Evolutionary conservation across 192 early-diverging fungal species (phyloP).

Genomic region (Entomortierella parvispora): DNA sequence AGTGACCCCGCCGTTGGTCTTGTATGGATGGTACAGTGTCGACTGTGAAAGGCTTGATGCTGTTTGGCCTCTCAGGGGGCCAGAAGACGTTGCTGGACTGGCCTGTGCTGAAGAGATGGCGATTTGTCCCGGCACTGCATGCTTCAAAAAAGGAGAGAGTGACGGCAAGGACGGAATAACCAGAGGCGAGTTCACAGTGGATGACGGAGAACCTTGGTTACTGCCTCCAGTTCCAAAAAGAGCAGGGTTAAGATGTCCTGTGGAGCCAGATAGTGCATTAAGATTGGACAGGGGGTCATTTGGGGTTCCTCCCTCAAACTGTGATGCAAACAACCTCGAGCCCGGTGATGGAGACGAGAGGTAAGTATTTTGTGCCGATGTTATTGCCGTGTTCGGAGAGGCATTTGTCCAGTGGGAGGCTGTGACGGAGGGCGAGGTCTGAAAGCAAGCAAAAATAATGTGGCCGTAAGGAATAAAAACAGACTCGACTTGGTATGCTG

Average conservation of each 20-base stretch:
- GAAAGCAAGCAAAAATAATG: slow-evolving; percentile 58
- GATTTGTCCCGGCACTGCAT: slow-evolving; percentile 25
- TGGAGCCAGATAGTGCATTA: slow-evolving; percentile 19
- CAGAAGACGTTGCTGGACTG: slow-evolving; percentile 8
- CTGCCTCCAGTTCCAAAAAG: slow-evolving; percentile 12
- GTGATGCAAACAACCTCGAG: slow-evolving; percentile 9
- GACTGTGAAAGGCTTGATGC: slow-evolving; percentile 7
- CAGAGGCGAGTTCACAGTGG: slow-evolving; percentile 31
- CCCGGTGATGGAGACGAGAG: slow-evolving; percentile 18
- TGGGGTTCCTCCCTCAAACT: slow-evolving; percentile 4
- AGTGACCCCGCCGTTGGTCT: neutral
- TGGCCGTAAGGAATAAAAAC: slow-evolving; percentile 56
- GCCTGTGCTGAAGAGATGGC: slow-evolving; percentile 26
- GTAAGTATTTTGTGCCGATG: slow-evolving; percentile 12
- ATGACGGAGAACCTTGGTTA: slow-evolving; percentile 9
- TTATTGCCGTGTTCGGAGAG: slow-evolving; percentile 7
- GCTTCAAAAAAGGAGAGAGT: slow-evolving; percentile 39
- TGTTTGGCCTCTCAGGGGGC: slow-evolving; percentile 19
- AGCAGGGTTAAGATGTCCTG: slow-evolving; percentile 5
- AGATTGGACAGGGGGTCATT: slow-evolving; percentile 24
- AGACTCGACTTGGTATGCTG: slow-evolving; percentile 50
- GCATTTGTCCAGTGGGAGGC: slow-evolving; percentile 15
- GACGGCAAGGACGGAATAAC: slow-evolving; percentile 42
- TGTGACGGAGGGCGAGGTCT: slow-evolving; percentile 35
- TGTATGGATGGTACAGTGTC: slow-evolving; percentile 28